Evolutionary conservation across 331 rosid species (phyloP), one percentile per base, ranked within the genome.

Genomic region (Rosa hybrid): DNA sequence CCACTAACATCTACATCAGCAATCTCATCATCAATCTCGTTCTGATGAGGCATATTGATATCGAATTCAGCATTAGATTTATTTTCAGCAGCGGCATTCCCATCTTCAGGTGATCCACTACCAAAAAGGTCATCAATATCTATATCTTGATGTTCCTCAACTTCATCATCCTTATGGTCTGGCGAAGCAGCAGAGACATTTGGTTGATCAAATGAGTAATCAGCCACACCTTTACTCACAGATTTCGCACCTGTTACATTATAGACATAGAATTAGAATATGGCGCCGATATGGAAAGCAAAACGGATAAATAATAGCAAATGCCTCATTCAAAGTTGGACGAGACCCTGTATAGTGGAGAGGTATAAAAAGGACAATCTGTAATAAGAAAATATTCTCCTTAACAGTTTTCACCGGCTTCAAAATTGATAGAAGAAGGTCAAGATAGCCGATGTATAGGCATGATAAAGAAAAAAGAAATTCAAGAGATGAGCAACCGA

Each of bases 1-100:
- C 93, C 97, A 27, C 99, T 95, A 71, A 83, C 99, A 71, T 89
- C 94, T 76, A 95, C 96, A 78, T 93, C 99, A 21, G 93, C 97
- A 4, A 95, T 89, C 86, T 95, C 99, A 81, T 95, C 97, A 23
- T 95, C 98, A 11, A 92, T 86, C 53, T 89, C 90, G 16, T 88
- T 87, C 30, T 85, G 92, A 75, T 42, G 91, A 1, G 90, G 88
- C 27, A 83, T 39, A 57, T 87, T 92, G 59, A 84, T 88, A 78
- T 90, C 97, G 23, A 92, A 90, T 79, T 87, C 95, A 57, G 46
- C 70, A 63, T 92, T 87, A 27, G 86, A 88, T 80, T 84, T 90
- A 39, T 89, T 88, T 81, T 90, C 97, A 1, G 77, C 90, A 14
- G 81, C 86, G 7, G 81, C 86, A 67, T 88, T 80, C 80, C 78